Conservation (phyloP, 1,284 basidiomycete species). For the Ganoderma lucidum region DNA sequence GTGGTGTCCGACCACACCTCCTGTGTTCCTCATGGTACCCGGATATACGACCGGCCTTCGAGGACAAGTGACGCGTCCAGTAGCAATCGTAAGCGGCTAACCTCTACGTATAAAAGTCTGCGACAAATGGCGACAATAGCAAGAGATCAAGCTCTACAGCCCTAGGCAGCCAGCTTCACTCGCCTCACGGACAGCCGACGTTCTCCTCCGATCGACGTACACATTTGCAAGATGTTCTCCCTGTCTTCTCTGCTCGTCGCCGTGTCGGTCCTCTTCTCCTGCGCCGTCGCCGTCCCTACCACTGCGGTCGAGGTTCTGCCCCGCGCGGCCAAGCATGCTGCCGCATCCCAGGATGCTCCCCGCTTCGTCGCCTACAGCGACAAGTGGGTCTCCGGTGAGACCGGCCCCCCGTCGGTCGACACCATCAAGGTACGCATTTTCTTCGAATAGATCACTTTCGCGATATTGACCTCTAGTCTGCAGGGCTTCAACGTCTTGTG, state of each 20-base stretch:
- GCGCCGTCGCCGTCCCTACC: background rate
- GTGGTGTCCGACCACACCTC: background rate
- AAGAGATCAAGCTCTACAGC: background rate
- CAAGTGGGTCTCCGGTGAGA: conserved; percentile 47
- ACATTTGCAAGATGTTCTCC: conserved; percentile 24
- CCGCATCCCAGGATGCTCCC: background rate
- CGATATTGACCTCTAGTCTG: background rate
- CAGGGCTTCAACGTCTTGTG: conserved; percentile 60
- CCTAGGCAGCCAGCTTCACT: background rate
- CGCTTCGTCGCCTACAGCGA: conserved; percentile 56
- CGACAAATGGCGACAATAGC: background rate
- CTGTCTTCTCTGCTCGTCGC: conserved; percentile 27
- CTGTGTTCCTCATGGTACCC: conserved; percentile 1
- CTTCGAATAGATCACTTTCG: background rate
- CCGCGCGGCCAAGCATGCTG: background rate
- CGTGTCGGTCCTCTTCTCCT: conserved; percentile 29
- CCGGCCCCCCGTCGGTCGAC: conserved; percentile 46
- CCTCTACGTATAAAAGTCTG: background rate
- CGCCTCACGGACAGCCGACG: background rate
- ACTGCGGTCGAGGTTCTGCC: background rate
- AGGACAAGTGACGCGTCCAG: background rate
- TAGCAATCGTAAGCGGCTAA: background rate
- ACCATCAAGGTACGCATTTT: conserved; percentile 43
- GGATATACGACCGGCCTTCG: background rate
- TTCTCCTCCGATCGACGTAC: background rate